Conservation (phyloP, 2,329 filamentous ascomycete genomes). For the Ophiosphaerella korrae region DNA sequence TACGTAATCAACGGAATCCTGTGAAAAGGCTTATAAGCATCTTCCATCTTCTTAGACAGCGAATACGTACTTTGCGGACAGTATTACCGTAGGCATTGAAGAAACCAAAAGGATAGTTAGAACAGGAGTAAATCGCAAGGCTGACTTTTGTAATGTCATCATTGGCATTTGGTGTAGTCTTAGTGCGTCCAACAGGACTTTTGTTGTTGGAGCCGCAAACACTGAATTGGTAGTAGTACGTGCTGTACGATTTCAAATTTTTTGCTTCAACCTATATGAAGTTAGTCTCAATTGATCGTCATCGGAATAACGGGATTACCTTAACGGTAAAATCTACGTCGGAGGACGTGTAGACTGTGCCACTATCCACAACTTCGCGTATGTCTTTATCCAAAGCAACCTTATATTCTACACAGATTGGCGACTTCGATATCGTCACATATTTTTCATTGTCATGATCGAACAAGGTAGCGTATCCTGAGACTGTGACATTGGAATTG, state of each 20-base stretch:
- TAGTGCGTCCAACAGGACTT: conserved; percentile 70
- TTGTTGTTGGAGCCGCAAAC: conserved; percentile 67
- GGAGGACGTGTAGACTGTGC: conserved; percentile 69
- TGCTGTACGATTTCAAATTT: conserved; percentile 65
- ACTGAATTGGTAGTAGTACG: conserved; percentile 73
- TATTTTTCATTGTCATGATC: conserved; percentile 61
- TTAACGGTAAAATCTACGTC: conserved; percentile 79
- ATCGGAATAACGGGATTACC: conserved; percentile 44
- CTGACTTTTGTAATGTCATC: conserved; percentile 63
- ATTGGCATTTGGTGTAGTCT: conserved; percentile 66
- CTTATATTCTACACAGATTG: conserved; percentile 71
- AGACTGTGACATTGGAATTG: conserved; percentile 56
- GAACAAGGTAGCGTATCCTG: conserved; percentile 60
- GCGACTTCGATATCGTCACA: conserved; percentile 60
- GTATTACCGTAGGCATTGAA: conserved; percentile 55
- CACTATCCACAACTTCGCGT: conserved; percentile 56
- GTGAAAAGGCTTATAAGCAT: conserved; percentile 11
- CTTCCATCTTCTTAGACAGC: not conserved
- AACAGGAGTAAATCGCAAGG: conserved; percentile 73
- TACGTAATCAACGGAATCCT: conserved; percentile 51
- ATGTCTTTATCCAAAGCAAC: conserved; percentile 59
- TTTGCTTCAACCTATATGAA: conserved; percentile 64
- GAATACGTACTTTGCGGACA: conserved; percentile 34
- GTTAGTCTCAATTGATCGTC: conserved; percentile 12
- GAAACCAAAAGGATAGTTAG: conserved; percentile 56